These are phyloP conservation scores for Cercospora sp. DNA, from an alignment of 2,329 filamentous ascomycete genomes.

Conservation along the genomic window DNA sequence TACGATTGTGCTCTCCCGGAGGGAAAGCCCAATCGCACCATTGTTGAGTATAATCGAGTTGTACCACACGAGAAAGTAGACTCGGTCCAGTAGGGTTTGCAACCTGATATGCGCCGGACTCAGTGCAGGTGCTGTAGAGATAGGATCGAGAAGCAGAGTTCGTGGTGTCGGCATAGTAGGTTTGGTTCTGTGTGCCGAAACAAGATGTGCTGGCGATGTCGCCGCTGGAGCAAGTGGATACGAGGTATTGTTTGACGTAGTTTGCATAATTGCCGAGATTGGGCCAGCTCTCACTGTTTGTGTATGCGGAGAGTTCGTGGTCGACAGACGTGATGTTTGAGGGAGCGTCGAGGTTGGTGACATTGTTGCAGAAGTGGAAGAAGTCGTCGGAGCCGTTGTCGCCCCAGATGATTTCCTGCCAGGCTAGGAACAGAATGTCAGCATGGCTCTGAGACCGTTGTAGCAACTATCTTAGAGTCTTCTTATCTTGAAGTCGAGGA, in stretches of 20 bases:
- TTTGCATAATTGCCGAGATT: slow-evolving; percentile 55
- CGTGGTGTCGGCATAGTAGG: slow-evolving; percentile 47
- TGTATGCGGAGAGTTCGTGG: slow-evolving; percentile 50
- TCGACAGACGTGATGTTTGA: slow-evolving; percentile 49
- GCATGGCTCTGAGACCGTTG: background rate
- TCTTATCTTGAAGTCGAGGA: too few species aligned
- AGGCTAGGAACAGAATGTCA: slow-evolving; percentile 39
- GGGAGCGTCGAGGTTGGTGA: slow-evolving; percentile 50
- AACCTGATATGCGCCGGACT: slow-evolving; percentile 53
- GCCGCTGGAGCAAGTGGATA: slow-evolving; percentile 47
- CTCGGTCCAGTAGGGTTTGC: slow-evolving; percentile 48
- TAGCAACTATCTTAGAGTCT: too few species aligned
- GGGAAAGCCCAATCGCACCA: slow-evolving; percentile 59
- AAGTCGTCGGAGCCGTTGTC: slow-evolving; percentile 49
- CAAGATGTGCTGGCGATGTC: slow-evolving; percentile 48
- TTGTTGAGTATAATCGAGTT: slow-evolving; percentile 54
- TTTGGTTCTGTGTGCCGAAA: slow-evolving; percentile 48
- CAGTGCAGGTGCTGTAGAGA: slow-evolving; percentile 49
- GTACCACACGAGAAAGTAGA: slow-evolving; percentile 51
- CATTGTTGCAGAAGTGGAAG: slow-evolving; percentile 54
- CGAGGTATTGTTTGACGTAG: slow-evolving; percentile 51
- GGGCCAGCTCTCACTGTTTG: slow-evolving; percentile 52
- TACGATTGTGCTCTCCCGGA: slow-evolving; percentile 46
- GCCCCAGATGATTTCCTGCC: slow-evolving; percentile 57
- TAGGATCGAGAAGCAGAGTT: slow-evolving; percentile 50